Percentiles rank a stretch among this genome's conserved stretches.
Conservation (phyloP, 2,329 filamentous ascomycete species). For the Nothophaeocryptopus gaeumannii region DNA sequence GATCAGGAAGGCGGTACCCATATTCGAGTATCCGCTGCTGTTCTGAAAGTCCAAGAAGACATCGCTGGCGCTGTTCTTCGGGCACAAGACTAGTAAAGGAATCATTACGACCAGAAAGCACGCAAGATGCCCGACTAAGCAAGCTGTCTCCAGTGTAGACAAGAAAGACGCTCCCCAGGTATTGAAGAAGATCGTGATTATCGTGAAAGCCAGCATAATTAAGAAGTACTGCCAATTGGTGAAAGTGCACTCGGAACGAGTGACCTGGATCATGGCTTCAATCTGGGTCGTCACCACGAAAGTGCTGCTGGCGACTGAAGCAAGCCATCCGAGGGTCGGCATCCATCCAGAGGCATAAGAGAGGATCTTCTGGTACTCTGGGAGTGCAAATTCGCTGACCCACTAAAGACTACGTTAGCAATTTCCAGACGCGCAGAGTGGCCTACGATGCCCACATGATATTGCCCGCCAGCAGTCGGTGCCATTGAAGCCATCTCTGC, state of each 20-base stretch:
- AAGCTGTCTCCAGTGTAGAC: slow-evolving; percentile 16
- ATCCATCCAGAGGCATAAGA: slow-evolving; percentile 10
- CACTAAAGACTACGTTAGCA: slow-evolving; percentile 1
- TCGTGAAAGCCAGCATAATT: slow-evolving; percentile 8
- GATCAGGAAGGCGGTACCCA: slow-evolving; percentile 25
- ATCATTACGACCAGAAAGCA: slow-evolving; percentile 7
- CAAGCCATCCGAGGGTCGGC: slow-evolving; percentile 1
- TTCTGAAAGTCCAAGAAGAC: slow-evolving; percentile 27
- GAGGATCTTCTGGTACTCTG: slow-evolving; percentile 7
- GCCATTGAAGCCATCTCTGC: slow-evolving; percentile 29
- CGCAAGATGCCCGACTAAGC: slow-evolving; percentile 18
- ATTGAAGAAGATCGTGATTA: slow-evolving; percentile 16
- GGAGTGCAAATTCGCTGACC: slow-evolving; percentile 21
- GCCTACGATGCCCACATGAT: too few relatives aligned
- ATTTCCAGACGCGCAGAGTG: too few relatives aligned
- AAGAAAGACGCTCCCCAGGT: slow-evolving; percentile 20
- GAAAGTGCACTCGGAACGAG: slow-evolving; percentile 6
- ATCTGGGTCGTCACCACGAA: background rate
- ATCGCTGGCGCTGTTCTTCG: slow-evolving; percentile 27
- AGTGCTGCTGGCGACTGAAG: background rate
- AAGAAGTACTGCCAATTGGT: slow-evolving; percentile 17
- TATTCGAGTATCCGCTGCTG: slow-evolving; percentile 24
- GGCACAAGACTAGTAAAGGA: slow-evolving; percentile 16
- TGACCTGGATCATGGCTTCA: slow-evolving; percentile 3
- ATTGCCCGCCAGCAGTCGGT: slow-evolving; percentile 26